Percentiles rank a stretch among this genome's conserved stretches.
Evolutionary conservation across 176 grass and related monocot species (phyloP).

Genomic region (Carex myosuroides): DNA sequence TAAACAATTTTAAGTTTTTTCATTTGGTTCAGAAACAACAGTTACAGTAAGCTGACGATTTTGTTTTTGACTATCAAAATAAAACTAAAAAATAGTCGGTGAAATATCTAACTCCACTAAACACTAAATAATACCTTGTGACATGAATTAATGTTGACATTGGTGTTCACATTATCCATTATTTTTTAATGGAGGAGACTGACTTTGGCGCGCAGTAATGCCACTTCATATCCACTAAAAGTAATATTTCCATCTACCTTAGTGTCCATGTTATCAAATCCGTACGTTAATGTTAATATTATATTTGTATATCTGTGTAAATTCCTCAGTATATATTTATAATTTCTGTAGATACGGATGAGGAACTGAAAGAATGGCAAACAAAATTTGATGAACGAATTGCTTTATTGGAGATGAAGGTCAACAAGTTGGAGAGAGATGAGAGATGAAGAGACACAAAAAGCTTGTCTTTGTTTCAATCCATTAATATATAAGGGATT

Average conservation of each 20-base stretch:
- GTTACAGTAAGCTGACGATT: too few species aligned
- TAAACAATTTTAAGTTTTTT: too few species aligned
- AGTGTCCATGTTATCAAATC: neutral
- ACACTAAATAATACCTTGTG: neutral
- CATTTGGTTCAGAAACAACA: too few species aligned
- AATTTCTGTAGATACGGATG: constrained; percentile 68
- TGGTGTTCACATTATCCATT: too few species aligned
- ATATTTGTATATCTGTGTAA: neutral
- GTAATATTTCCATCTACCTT: neutral
- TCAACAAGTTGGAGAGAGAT: constrained; percentile 77
- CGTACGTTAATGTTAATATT: neutral
- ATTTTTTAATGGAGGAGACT: neutral
- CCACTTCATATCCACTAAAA: neutral
- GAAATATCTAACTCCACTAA: too few species aligned
- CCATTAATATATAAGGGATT: constrained; percentile 12
- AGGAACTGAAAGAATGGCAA: constrained; percentile 94
- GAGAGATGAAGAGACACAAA: constrained; percentile 44
- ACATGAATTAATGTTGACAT: neutral
- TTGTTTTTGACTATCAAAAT: too few species aligned
- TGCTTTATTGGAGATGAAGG: constrained; percentile 58
- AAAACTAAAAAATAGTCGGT: too few species aligned
- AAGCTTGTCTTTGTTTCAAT: constrained; percentile 25
- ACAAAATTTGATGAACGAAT: constrained; percentile 96
- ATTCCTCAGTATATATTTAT: neutral
- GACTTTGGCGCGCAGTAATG: neutral